Evolutionary conservation across 768 basidiomycete species (phyloP).

Genomic region (Pholiota conissans): DNA sequence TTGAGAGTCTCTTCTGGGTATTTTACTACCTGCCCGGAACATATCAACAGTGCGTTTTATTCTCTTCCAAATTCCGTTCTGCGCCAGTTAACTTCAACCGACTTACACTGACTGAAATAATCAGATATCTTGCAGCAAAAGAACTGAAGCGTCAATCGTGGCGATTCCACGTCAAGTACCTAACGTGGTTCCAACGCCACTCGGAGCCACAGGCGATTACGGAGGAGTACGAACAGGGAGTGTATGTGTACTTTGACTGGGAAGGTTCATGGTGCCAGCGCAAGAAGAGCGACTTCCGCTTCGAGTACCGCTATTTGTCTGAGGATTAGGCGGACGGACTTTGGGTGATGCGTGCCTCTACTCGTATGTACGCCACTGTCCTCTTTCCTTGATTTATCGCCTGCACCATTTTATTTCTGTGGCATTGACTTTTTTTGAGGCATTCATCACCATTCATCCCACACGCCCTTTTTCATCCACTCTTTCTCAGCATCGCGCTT

Average conservation of each 20-base stretch:
- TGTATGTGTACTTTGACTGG: slow-evolving; percentile 99
- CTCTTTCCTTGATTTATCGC: neutral
- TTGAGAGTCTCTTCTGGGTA: slow-evolving; percentile 97
- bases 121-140: slow-evolving; percentile 90
- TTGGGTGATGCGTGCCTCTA: too few relatives aligned
- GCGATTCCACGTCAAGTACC: slow-evolving; percentile 98
- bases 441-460: neutral
- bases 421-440: neutral
- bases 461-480: slow-evolving; percentile 11
- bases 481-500: slow-evolving; percentile 6
- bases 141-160: slow-evolving; percentile 97
- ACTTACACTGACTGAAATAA: neutral
- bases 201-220: slow-evolving; percentile 98
- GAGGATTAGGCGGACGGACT: slow-evolving; percentile 70
- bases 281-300: slow-evolving; percentile 97
- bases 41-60: slow-evolving; percentile 84
- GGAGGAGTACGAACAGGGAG: slow-evolving; percentile 98
- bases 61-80: neutral
- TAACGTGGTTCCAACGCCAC: slow-evolving; percentile 99
- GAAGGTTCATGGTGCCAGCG: slow-evolving; percentile 98
- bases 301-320: slow-evolving; percentile 92
- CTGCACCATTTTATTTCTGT: slow-evolving; percentile 1
- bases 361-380: too few relatives aligned
- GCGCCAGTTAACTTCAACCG: too few relatives aligned
- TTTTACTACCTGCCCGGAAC: slow-evolving; percentile 98